Conservation (phyloP, 164 flowering plant genomes). For the Tetrastigma voinierianum region DNA sequence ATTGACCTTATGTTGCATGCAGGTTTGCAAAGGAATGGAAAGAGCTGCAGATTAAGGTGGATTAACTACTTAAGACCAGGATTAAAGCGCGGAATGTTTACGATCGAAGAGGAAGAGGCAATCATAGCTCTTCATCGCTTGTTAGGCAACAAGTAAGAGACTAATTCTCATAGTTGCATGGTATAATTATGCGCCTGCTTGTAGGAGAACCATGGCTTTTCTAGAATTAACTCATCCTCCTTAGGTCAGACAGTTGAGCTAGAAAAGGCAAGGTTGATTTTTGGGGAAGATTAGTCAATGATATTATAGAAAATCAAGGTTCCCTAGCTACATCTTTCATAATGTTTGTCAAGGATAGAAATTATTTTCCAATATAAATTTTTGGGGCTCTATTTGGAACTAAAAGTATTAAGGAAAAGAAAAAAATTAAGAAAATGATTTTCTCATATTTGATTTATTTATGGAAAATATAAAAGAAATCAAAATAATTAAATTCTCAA, state of each 20-base stretch:
- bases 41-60: constrained; percentile 93
- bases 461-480: too few species aligned
- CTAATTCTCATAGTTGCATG: background rate
- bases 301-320: too few species aligned
- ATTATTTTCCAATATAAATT: too few species aligned
- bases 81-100: constrained; percentile 62
- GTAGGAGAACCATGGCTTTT: background rate
- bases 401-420: too few species aligned
- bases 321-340: background rate
- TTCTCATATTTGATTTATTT: too few species aligned
- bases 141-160: constrained; percentile 85
- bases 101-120: constrained; percentile 59
- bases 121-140: constrained; percentile 60
- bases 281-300: too few species aligned
- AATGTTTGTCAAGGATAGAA: background rate
- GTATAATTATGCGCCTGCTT: background rate
- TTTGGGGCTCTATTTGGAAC: too few species aligned
- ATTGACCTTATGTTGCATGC: constrained; percentile 4
- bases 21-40: constrained; percentile 91
- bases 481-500: too few species aligned
- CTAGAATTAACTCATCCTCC: too few species aligned
- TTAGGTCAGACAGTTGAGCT: too few species aligned
- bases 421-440: too few species aligned
- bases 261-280: too few species aligned
- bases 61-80: constrained; percentile 90